These are phyloP conservation scores for Penicillium crystallinum DNA, from an alignment of 495 filamentous ascomycete genomes.

Conservation along the genomic window DNA sequence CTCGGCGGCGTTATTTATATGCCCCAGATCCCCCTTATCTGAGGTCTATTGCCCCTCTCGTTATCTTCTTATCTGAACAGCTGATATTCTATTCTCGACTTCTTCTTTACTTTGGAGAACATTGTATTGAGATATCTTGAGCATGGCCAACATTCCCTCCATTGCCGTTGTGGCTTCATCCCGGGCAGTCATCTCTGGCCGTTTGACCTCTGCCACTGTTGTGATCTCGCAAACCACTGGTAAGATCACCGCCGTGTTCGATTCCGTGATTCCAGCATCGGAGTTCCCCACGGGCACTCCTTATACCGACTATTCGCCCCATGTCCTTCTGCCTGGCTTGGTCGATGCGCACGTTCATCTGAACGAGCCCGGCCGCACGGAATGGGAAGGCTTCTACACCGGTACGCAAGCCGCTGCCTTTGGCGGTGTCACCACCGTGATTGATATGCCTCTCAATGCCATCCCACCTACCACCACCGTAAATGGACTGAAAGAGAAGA, in stretches of 20 bases:
- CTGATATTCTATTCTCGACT: too few relatives aligned
- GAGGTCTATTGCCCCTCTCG: neutral
- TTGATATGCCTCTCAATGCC: conserved; percentile 98
- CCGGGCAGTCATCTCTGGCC: conserved; percentile 63
- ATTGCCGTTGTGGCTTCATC: conserved; percentile 77
- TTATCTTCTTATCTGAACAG: conserved; percentile 14
- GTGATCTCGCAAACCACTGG: conserved; percentile 72
- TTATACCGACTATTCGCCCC: conserved; percentile 83
- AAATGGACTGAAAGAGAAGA: conserved; percentile 73
- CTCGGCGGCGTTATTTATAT: conserved; percentile 27
- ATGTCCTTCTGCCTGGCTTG: conserved; percentile 81
- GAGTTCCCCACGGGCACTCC: conserved; percentile 66
- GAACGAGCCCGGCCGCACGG: conserved; percentile 93
- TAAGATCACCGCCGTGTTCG: conserved; percentile 76
- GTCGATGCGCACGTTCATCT: conserved; percentile 98
- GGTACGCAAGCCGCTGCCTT: conserved; percentile 92
- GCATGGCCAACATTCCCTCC: conserved; percentile 29
- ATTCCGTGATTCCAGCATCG: conserved; percentile 62
- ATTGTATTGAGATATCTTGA: conserved; percentile 1
- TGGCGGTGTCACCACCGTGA: conserved; percentile 94
- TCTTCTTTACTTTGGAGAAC: too few relatives aligned
- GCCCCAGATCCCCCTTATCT: conserved; percentile 3
- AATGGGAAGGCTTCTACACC: conserved; percentile 98
- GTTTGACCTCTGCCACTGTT: conserved; percentile 72
- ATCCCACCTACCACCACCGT: conserved; percentile 95